Conservation (phyloP, 768 basidiomycete genomes). For the Mycena polygramma region DNA sequence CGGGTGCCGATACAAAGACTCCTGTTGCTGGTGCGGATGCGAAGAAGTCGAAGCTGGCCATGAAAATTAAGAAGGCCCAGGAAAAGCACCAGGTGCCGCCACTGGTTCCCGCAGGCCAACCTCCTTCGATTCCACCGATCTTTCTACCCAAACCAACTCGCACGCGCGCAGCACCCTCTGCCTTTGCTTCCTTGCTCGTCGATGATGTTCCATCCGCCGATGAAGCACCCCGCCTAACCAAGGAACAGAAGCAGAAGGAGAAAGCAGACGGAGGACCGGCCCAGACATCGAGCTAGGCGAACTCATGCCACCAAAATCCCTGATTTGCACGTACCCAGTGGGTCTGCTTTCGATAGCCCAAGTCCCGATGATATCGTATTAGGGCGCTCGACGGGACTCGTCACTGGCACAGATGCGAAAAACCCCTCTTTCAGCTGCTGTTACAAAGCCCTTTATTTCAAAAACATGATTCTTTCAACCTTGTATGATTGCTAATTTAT, state of each 20-base stretch:
- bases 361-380: conserved; percentile 94
- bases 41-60: conserved; percentile 80
- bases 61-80: conserved; percentile 76
- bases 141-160: conserved; percentile 67
- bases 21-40: conserved; percentile 38
- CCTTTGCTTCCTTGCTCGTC: conserved; percentile 81
- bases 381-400: conserved; percentile 83
- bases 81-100: conserved; percentile 54
- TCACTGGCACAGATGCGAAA: conserved; percentile 60
- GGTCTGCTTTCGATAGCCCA: conserved; percentile 82
- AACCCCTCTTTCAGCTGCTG: conserved; percentile 29
- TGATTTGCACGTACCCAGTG: conserved; percentile 48
- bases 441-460: conserved; percentile 38
- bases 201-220: conserved; percentile 52
- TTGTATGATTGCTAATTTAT: conserved; percentile 50
- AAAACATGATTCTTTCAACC: conserved; percentile 40
- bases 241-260: conserved; percentile 19
- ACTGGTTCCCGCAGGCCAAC: conserved; percentile 56
- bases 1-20: conserved; percentile 24
- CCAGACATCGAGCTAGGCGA: conserved; percentile 43
- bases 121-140: conserved; percentile 62
- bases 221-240: conserved; percentile 20
- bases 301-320: conserved; percentile 47
- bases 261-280: conserved; percentile 39
- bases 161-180: conserved; percentile 82